A percentile compares a stretch with the other conserved stretches of the same genome.
Evolutionary conservation across 2,329 filamentous ascomycete genomes (phyloP).

Genomic region (Achaetomium macrosporum): DNA sequence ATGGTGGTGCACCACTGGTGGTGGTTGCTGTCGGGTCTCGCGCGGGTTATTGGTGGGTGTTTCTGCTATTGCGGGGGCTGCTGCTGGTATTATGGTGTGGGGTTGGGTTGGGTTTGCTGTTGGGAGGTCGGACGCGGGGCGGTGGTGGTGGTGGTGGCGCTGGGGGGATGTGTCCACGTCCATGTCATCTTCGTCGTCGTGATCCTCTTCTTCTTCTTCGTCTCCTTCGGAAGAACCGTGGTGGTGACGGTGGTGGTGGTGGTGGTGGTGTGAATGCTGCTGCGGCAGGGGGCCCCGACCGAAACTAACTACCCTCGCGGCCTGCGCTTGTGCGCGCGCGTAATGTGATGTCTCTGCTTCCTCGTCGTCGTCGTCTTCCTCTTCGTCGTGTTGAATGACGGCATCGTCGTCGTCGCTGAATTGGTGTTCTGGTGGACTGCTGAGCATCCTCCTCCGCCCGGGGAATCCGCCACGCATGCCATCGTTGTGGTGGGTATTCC

Average conservation of each 20-base stretch:
- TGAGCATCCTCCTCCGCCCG: background rate
- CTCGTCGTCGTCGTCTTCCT: conserved; percentile 4
- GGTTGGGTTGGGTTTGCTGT: background rate
- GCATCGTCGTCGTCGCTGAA: conserved; percentile 6
- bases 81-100: background rate
- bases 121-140: background rate
- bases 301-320: conserved; percentile 3
- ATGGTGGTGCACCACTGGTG: conserved; percentile 5
- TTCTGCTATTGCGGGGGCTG: conserved; percentile 1
- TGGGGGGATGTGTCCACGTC: conserved; percentile 8
- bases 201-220: conserved; percentile 4
- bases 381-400: background rate
- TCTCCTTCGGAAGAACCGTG: conserved; percentile 5
- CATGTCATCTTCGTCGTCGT: conserved; percentile 10
- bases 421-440: conserved; percentile 6
- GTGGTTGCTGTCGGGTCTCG: background rate
- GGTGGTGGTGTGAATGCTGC: background rate
- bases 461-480: background rate
- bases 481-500: background rate
- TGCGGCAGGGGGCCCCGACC: background rate
- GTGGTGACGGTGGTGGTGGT: background rate
- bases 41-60: conserved; percentile 6
- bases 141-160: background rate
- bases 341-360: conserved; percentile 16
- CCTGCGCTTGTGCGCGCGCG: conserved; percentile 12